These are phyloP conservation scores for Blastocystis sp. DNA, from an alignment of 352 stramenopile species.

Conservation along the genomic window DNA sequence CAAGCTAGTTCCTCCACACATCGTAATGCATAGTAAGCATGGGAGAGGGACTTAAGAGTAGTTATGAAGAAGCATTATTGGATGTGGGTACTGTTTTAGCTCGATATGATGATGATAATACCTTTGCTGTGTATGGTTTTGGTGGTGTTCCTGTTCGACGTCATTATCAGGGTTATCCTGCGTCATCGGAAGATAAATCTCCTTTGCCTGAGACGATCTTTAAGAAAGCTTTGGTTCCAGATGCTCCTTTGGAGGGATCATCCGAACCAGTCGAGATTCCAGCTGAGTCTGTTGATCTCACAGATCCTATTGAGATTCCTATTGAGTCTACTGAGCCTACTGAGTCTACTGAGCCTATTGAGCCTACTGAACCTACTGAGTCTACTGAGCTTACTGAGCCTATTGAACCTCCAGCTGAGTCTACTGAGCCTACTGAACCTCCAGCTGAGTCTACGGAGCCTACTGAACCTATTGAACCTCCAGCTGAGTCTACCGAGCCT, in stretches of 20 bases:
- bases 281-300: neutral
- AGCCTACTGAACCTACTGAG: neutral
- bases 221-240: neutral
- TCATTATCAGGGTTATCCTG: neutral
- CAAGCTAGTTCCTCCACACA: neutral
- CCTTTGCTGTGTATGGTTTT: constrained; percentile 51
- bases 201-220: neutral
- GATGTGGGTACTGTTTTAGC: constrained; percentile 26
- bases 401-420: neutral
- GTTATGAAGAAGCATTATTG: constrained; percentile 56
- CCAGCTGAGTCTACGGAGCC: neutral
- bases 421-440: neutral
- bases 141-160: neutral
- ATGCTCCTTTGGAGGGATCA: neutral
- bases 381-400: neutral
- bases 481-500: neutral
- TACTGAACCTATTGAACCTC: neutral
- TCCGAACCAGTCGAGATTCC: neutral
- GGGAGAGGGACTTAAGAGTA: neutral
- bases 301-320: neutral
- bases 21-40: constrained; percentile 5
- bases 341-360: neutral
- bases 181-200: neutral
- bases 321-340: neutral
- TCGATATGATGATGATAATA: constrained; percentile 54